A percentile compares a stretch with the other conserved stretches of the same genome.
Evolutionary conservation across 1,284 basidiomycete genomes (phyloP).

Genomic region (Sparassis latifolia): DNA sequence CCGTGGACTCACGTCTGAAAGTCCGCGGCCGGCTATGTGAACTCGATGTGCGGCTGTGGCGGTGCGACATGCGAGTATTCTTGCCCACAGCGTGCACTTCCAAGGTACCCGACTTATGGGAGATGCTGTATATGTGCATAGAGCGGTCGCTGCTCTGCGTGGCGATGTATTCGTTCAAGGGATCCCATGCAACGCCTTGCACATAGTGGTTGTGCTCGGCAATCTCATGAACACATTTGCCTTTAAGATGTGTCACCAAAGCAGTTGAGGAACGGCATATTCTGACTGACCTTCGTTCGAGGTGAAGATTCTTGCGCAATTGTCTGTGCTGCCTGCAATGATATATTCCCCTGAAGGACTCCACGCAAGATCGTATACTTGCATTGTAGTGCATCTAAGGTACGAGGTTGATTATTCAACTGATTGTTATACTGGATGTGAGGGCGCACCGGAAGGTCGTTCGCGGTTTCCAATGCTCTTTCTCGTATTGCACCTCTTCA

Average conservation of each 20-base stretch:
- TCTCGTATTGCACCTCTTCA: constrained; percentile 84
- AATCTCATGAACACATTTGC: constrained; percentile 78
- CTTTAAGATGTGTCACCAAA: constrained; percentile 29
- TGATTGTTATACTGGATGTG: not conserved
- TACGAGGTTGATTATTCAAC: constrained; percentile 1
- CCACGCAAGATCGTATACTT: constrained; percentile 98
- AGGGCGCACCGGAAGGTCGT: constrained; percentile 73
- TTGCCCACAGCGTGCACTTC: constrained; percentile 83
- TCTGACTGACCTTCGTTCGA: constrained; percentile 58
- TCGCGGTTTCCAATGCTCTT: constrained; percentile 93
- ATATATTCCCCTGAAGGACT: constrained; percentile 93
- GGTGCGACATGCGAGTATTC: constrained; percentile 67
- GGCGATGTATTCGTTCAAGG: constrained; percentile 89
- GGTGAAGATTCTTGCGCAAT: constrained; percentile 84
- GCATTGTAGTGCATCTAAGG: constrained; percentile 75
- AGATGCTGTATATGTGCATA: constrained; percentile 84
- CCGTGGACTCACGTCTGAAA: constrained; percentile 64
- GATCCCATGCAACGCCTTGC: constrained; percentile 96
- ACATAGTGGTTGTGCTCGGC: constrained; percentile 92
- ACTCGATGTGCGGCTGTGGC: constrained; percentile 63
- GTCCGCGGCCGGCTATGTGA: constrained; percentile 49
- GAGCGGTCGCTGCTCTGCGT: constrained; percentile 91
- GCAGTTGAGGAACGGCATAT: constrained; percentile 4
- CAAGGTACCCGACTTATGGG: constrained; percentile 69
- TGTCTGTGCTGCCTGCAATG: constrained; percentile 94